phyloP scores from a whole-genome alignment of 2,329 filamentous ascomycete genomes.

The Hymenoscyphus albidus region DNA sequence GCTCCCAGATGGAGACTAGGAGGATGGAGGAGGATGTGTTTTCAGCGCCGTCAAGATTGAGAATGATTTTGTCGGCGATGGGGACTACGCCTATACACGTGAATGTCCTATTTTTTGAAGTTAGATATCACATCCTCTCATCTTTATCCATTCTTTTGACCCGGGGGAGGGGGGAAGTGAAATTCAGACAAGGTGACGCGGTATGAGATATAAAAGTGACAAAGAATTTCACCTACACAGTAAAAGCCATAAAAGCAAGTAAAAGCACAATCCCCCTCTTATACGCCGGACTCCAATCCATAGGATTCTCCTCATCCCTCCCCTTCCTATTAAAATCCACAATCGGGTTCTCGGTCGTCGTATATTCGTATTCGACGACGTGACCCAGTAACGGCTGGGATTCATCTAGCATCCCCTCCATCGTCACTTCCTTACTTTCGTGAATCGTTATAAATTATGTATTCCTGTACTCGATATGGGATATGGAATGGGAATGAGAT shows the following conservation, averaged over 20 bases:
- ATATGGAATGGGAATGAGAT: no score
- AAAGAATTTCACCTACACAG: conserved; percentile 44
- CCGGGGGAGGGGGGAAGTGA: not conserved
- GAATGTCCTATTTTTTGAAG: conserved; percentile 45
- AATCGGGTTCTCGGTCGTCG: conserved; percentile 17
- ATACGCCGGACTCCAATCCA: conserved; percentile 49
- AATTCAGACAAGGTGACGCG: not conserved
- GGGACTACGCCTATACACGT: conserved; percentile 55
- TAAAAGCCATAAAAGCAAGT: conserved; percentile 52
- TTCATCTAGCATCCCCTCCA: conserved; percentile 4
- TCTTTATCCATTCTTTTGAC: no score
- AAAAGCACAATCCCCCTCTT: conserved; percentile 52
- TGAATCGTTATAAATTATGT: not conserved
- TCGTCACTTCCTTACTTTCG: not conserved
- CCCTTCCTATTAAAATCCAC: conserved; percentile 45
- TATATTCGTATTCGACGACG: not conserved
- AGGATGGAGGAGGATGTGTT: conserved; percentile 48
- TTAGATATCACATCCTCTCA: conserved; percentile 5
- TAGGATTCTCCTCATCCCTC: conserved; percentile 47
- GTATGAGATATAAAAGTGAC: not conserved
- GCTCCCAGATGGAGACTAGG: conserved; percentile 47
- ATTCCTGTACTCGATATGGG: not conserved
- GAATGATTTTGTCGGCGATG: conserved; percentile 48
- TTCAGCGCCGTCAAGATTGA: conserved; percentile 42
- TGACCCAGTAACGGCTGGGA: conserved; percentile 2